Base-by-base conservation (phyloP, 129 eudicot species). In the Tanacetum coccineum region DNA sequence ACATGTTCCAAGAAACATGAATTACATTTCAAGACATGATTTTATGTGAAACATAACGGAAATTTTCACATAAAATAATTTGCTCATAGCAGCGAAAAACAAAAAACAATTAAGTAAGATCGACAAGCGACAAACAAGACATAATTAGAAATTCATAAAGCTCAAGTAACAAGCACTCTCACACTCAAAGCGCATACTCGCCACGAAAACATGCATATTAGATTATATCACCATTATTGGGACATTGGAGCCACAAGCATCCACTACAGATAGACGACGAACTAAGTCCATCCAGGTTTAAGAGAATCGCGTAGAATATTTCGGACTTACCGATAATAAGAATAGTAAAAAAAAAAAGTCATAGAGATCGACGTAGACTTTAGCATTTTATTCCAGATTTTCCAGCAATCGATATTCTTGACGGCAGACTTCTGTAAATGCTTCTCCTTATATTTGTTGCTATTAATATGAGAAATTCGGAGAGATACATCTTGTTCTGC, bases 221-320 rank as follows among this genome's bases (percentile, higher is more conserved):
- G 98, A 83, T 50, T 88, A 88, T n/a, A 86, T 85, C 81, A 92
- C 98, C 98, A 92, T 92, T 78, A 92, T n/a, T 72, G 0, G 96
- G 98, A 76, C 96, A 92, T n/a, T 68, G 98, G 98, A 77, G 98
- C n/a, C 98, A 88, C 98, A 92, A 14, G 89, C 80, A 78, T n/a
- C 98, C 98, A 79, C 98, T 92, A 73, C 73, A 83, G 75, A n/a
- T n/a, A 28, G 74, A 76, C 14, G 46, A 80, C n/a, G n/a, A 62
- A 72, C 56, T 1, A 28, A 36, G 42, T 65, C 69, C 50, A 44
- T 58, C 17, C 36, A 6, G 9, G 9, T 14, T 62, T 19, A 53
- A 25, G 4, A n/a, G n/a, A n/a, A n/a, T n/a, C n/a, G n/a, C n/a
- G n/a, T n/a, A 42, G 12, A 39, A 18, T 60, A 46, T 18, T 26